phyloP scores from a whole-genome alignment of 345 rosid species.

The Linum trigynum region DNA sequence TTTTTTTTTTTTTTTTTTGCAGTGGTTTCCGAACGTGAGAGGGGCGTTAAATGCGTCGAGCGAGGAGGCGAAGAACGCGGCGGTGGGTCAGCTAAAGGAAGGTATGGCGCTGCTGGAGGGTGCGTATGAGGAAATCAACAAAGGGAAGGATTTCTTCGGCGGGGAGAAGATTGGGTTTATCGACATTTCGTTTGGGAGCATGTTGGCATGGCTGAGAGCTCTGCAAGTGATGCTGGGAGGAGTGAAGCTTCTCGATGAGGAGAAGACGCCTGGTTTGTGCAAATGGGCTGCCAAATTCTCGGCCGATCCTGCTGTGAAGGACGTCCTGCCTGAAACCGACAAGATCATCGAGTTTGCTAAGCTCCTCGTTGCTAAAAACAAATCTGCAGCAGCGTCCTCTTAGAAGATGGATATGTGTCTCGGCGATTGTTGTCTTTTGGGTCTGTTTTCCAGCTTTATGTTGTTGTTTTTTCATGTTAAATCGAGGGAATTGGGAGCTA shows the following conservation, averaged over 20 bases:
- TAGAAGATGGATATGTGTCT: no score
- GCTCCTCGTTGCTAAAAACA: no score
- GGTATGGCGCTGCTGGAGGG: constrained; percentile 42
- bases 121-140: constrained; percentile 13
- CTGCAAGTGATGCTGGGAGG: constrained; percentile 24
- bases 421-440: no score
- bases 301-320: constrained; percentile 44
- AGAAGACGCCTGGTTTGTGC: constrained; percentile 14
- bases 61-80: constrained; percentile 32
- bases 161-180: neutral
- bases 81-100: constrained; percentile 23
- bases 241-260: constrained; percentile 8
- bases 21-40: constrained; percentile 47
- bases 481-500: no score
- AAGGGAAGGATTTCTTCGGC: neutral
- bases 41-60: constrained; percentile 12
- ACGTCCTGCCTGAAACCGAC: constrained; percentile 48
- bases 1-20: neutral
- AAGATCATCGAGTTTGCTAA: constrained; percentile 50
- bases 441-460: no score
- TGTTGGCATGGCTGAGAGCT: constrained; percentile 44
- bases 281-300: constrained; percentile 51
- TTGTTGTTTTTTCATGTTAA: no score
- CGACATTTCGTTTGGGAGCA: neutral
- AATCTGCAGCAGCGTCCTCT: no score